Evolutionary conservation across 345 rosid genomes (phyloP).

Genomic region (Aethionema arabicum): DNA sequence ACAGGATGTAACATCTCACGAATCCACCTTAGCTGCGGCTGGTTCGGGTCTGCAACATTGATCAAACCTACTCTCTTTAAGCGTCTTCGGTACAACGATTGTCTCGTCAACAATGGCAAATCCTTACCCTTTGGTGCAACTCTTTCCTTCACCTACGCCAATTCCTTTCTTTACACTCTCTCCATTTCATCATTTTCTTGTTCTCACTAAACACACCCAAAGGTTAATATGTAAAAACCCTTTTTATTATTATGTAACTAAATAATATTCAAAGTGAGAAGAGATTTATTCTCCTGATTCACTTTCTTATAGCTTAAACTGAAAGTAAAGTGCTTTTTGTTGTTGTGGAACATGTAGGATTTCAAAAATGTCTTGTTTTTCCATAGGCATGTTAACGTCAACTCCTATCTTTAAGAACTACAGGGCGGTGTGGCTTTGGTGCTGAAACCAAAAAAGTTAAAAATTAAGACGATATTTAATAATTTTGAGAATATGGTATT

Average conservation of each 20-base stretch:
- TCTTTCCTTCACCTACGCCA: constrained; percentile 54
- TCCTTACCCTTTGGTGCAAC: constrained; percentile 43
- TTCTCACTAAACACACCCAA: too few species aligned
- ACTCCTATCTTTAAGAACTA: constrained; percentile 33
- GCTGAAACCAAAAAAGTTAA: constrained; percentile 33
- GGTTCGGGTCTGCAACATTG: constrained; percentile 60
- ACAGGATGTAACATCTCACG: constrained; percentile 46
- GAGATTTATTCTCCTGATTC: too few species aligned
- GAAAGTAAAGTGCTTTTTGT: neutral
- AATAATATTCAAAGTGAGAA: too few species aligned
- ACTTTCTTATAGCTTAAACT: too few species aligned
- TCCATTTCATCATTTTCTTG: neutral
- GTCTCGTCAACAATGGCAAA: constrained; percentile 54
- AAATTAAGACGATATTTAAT: too few species aligned
- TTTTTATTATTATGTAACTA: too few species aligned
- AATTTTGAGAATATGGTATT: too few species aligned
- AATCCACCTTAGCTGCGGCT: constrained; percentile 54
- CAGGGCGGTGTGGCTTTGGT: constrained; percentile 50
- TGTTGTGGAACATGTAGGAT: too few species aligned
- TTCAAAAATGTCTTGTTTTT: too few species aligned
- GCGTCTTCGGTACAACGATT: constrained; percentile 53
- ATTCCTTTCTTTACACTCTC: constrained; percentile 50
- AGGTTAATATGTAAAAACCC: too few species aligned
- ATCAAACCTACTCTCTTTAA: constrained; percentile 52
- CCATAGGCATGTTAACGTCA: constrained; percentile 15